Percentiles rank a stretch among this genome's conserved stretches.
These are phyloP conservation scores for Metrosideros polymorpha DNA, from an alignment of 441 rosid species.

Conservation along the genomic window DNA sequence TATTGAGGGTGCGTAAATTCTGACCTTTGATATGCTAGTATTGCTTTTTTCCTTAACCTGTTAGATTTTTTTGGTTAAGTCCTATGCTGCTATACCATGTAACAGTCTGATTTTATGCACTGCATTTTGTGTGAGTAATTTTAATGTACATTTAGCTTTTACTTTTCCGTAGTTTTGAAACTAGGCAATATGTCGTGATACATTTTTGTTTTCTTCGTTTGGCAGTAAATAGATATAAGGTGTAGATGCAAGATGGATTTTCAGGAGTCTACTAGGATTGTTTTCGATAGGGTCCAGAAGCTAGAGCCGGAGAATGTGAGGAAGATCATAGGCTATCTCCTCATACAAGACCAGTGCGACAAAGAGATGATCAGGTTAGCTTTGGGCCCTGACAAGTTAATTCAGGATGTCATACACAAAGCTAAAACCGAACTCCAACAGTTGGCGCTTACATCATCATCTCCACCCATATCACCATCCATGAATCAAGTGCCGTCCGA, in stretches of 20 bases:
- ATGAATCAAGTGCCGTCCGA: slow-evolving; percentile 15
- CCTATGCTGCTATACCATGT: not conserved
- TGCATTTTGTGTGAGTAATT: not conserved
- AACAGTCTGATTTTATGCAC: not conserved
- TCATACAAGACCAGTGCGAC: slow-evolving; percentile 29
- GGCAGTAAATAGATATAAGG: slow-evolving; percentile 5
- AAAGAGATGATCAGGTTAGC: slow-evolving; percentile 39
- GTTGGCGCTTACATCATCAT: slow-evolving; percentile 11
- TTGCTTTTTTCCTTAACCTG: not conserved
- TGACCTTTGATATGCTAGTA: not conserved
- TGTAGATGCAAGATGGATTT: slow-evolving; percentile 31
- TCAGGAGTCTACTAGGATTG: slow-evolving; percentile 32
- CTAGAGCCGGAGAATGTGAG: slow-evolving; percentile 45
- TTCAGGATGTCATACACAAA: slow-evolving; percentile 35
- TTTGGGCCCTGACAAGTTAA: slow-evolving; percentile 32
- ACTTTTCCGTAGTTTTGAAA: not conserved
- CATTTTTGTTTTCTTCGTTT: not conserved
- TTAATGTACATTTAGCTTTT: not conserved
- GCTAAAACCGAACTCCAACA: slow-evolving; percentile 42
- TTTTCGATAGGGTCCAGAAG: slow-evolving; percentile 37
- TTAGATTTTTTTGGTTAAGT: not conserved
- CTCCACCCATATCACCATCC: slow-evolving; percentile 24
- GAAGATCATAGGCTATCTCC: slow-evolving; percentile 51
- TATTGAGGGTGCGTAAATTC: slow-evolving; percentile 10
- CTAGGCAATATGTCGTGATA: not conserved